Percentiles rank a stretch among this genome's conserved stretches.
Conservation (phyloP, 2,329 filamentous ascomycete species). For the Lasiodiplodia citricola region DNA sequence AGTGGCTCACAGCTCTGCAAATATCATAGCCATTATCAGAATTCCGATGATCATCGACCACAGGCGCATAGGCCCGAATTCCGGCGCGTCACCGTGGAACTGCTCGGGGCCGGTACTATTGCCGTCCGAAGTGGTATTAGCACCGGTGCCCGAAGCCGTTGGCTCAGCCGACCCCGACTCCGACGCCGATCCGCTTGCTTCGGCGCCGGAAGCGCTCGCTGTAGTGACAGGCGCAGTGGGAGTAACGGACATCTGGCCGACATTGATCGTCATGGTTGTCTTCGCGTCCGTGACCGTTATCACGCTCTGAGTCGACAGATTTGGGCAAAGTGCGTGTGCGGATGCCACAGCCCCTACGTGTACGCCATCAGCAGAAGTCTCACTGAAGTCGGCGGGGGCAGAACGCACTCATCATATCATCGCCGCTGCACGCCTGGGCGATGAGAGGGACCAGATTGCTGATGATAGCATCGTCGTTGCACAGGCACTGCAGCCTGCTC, state of each 20-base stretch:
- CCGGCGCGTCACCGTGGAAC: slow-evolving; percentile 15
- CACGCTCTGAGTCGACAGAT: slow-evolving; percentile 4
- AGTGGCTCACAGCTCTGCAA: slow-evolving; percentile 27
- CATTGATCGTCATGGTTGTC: not conserved
- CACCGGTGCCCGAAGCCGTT: not conserved
- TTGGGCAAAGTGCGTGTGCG: slow-evolving; percentile 2
- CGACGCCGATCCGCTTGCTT: not conserved
- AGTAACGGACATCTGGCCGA: not conserved
- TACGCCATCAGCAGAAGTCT: not conserved
- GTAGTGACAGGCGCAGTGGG: not conserved
- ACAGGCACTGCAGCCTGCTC: slow-evolving; percentile 23
- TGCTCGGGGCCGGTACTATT: slow-evolving; percentile 1
- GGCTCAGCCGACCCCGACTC: not conserved
- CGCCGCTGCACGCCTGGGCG: not conserved
- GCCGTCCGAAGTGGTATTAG: not conserved
- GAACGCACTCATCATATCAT: slow-evolving; percentile 14
- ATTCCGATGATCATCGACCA: slow-evolving; percentile 22
- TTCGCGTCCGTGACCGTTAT: slow-evolving; percentile 2
- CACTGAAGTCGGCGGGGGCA: not conserved
- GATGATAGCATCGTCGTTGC: slow-evolving; percentile 6
- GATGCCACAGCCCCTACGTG: not conserved
- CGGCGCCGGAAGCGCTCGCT: not conserved
- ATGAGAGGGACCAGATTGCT: slow-evolving; percentile 1
- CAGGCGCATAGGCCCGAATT: slow-evolving; percentile 19
- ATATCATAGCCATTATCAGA: slow-evolving; percentile 16